Evolutionary conservation across 805 yeast species (phyloP), one percentile per base, ranked within the genome.

Genomic region (Metschnikowia vanudenii): DNA sequence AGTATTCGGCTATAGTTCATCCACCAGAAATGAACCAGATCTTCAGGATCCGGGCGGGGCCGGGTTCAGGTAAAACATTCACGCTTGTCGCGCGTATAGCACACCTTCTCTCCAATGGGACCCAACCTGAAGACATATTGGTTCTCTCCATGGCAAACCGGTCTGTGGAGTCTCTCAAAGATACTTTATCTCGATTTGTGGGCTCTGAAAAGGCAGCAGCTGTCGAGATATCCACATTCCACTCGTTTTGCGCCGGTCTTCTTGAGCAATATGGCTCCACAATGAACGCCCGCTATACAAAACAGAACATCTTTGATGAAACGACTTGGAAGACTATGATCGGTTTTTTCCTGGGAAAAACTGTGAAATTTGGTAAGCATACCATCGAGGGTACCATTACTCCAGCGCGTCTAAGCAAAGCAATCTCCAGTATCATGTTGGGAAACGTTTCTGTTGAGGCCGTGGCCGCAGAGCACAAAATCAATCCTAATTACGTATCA

Each of bases 201-300:
- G 77, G 77, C 1, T 57, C 51, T 3, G 66, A 62, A 1, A 45
- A 68, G 52, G 89, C 90, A 61, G 85, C 84, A 48, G 86, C 84
- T 61, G 85, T 87, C 7, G 96, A 96, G 14, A 86, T 90, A 52
- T 77, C 81, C 57, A 89, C 84, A 57, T 84, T 79, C 69, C 86
- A 82, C 59, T 80, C 75, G 69, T 89, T 89, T 33, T 81, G 88
- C 8, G 77, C 78, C 36, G 59, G 65, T 6, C 57, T 82, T 18
- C 63, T 82, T 1, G 74, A 68, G 13, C 70, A 71, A 8, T 61
- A 71, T 45, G 68, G 60, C 4, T 29, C 45, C 10, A 12, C 22
- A 8, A 54, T 56, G 41, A 41, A 50, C 17, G 48, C 60, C 1
- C 29, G 41, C 8, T 42, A 45, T 18, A 42, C 40, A 17, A 53